Evolutionary conservation across 495 filamentous ascomycete species (phyloP).

Genomic region (Aspergillus incahuasiensis): DNA sequence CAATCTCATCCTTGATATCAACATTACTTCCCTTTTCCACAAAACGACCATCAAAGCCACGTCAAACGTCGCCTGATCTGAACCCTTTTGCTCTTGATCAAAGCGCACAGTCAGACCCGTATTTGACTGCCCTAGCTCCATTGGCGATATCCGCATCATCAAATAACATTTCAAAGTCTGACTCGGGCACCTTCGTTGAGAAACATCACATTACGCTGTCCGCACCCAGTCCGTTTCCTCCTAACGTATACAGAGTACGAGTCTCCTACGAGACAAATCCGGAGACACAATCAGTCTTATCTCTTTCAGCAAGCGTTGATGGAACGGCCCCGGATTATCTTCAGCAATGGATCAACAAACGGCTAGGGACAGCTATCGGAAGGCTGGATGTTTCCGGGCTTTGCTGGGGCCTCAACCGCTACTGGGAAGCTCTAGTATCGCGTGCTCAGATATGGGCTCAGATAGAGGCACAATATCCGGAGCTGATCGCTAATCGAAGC

Average conservation of each 20-base stretch:
- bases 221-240: slow-evolving; percentile 35
- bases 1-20: slow-evolving; percentile 38
- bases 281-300: slow-evolving; percentile 32
- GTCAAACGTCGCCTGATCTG: slow-evolving; percentile 23
- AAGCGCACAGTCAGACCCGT: slow-evolving; percentile 25
- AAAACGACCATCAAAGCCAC: slow-evolving; percentile 23
- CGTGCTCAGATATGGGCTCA: slow-evolving; percentile 38
- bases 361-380: slow-evolving; percentile 33
- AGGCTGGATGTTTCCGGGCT: slow-evolving; percentile 40
- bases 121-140: slow-evolving; percentile 37
- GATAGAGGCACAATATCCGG: slow-evolving; percentile 26
- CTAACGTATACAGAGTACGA: slow-evolving; percentile 29
- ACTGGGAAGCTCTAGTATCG: slow-evolving; percentile 38
- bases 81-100: slow-evolving; percentile 37
- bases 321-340: slow-evolving; percentile 27
- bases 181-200: slow-evolving; percentile 23
- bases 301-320: slow-evolving; percentile 28
- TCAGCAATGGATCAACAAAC: slow-evolving; percentile 38
- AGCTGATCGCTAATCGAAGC: slow-evolving; percentile 8
- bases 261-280: slow-evolving; percentile 40
- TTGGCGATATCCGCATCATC: slow-evolving; percentile 29
- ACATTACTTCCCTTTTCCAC: slow-evolving; percentile 39
- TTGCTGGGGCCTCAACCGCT: slow-evolving; percentile 41
- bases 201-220: slow-evolving; percentile 36
- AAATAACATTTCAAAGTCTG: slow-evolving; percentile 15